These are phyloP conservation scores for Diaporthe aspalathi DNA, from an alignment of 2,329 filamentous ascomycete genomes.

Conservation along the genomic window DNA sequence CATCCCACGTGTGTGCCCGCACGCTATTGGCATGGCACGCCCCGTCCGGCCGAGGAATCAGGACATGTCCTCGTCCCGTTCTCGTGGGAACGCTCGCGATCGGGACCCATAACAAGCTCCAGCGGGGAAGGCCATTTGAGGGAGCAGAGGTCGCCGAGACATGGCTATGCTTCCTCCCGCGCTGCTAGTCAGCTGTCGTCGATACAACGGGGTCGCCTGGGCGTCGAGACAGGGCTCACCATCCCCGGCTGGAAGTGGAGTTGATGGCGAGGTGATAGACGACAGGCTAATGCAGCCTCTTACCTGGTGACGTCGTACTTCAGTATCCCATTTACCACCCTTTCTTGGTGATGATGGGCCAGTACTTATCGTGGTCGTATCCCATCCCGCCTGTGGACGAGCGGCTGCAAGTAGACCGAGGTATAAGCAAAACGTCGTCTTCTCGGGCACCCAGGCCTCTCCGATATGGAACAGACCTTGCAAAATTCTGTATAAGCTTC, in stretches of 20 bases:
- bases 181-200: neutral
- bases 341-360: conserved; percentile 2
- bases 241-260: neutral
- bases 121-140: conserved; percentile 6
- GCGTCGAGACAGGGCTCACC: conserved; percentile 24
- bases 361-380: neutral
- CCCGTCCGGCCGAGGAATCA: neutral
- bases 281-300: conserved; percentile 24
- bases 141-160: neutral
- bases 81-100: neutral
- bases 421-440: neutral
- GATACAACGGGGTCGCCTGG: neutral
- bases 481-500: too few relatives aligned
- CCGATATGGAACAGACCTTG: neutral
- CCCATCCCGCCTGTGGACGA: neutral
- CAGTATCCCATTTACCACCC: neutral
- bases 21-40: neutral
- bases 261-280: conserved; percentile 19
- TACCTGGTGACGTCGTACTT: conserved; percentile 18
- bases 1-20: conserved; percentile 18
- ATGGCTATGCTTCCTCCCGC: neutral
- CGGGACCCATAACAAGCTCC: conserved; percentile 23
- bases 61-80: neutral
- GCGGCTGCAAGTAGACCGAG: neutral
- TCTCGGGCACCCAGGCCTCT: neutral